phyloP scores from a whole-genome alignment of 2,329 filamentous ascomycete species.

The Trichoderma simmonsii region DNA sequence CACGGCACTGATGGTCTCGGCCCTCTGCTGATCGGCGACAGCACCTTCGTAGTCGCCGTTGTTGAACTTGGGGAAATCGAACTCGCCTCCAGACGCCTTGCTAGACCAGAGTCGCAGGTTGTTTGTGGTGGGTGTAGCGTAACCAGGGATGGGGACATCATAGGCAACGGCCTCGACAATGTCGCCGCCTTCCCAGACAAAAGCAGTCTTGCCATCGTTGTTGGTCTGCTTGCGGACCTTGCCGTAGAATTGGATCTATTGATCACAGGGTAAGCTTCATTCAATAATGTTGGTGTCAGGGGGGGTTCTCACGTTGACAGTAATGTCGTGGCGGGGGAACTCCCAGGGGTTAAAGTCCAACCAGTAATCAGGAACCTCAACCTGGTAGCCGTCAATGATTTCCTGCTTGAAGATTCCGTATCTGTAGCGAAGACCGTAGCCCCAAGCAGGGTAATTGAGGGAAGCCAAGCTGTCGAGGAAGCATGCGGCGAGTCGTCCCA shows the following conservation, averaged over 20 bases:
- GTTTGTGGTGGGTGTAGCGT: constrained; percentile 85
- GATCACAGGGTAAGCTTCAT: neutral
- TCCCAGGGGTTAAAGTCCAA: constrained; percentile 99
- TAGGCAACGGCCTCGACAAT: constrained; percentile 89
- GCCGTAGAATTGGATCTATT: constrained; percentile 87
- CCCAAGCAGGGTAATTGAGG: constrained; percentile 94
- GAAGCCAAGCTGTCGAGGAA: constrained; percentile 95
- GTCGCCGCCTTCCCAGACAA: constrained; percentile 89
- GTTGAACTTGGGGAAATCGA: constrained; percentile 99
- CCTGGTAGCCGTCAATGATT: constrained; percentile 95
- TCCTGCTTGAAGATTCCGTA: constrained; percentile 99
- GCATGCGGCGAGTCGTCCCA: constrained; percentile 91
- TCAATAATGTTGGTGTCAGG: neutral
- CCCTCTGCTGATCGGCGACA: constrained; percentile 94
- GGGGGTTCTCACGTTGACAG: constrained; percentile 64
- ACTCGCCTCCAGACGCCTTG: constrained; percentile 94
- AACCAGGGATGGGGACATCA: constrained; percentile 89
- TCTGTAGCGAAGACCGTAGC: constrained; percentile 90
- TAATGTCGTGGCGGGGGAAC: constrained; percentile 92
- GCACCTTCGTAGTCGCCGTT: constrained; percentile 96
- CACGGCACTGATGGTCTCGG: constrained; percentile 98
- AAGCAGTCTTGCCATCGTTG: constrained; percentile 69
- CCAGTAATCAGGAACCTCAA: constrained; percentile 98
- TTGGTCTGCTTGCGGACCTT: constrained; percentile 72
- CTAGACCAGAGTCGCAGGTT: constrained; percentile 97